These are phyloP conservation scores for Xylariaceae sp. DNA, from an alignment of 2,329 filamentous ascomycete genomes.

Conservation along the genomic window DNA sequence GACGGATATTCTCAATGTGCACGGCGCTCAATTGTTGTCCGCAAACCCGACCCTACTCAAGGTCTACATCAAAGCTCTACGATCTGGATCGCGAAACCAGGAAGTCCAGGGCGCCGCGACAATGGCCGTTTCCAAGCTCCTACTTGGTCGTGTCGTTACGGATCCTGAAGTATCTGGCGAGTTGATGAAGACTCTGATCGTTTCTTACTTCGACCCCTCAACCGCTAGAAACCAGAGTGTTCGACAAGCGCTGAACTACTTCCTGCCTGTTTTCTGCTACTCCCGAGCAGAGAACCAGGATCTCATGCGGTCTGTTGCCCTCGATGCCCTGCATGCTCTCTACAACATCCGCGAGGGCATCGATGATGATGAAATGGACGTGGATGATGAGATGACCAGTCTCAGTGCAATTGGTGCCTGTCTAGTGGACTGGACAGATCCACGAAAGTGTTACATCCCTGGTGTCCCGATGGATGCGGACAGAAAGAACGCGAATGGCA, in stretches of 20 bases:
- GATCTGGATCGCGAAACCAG: conserved; percentile 61
- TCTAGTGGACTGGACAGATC: conserved; percentile 92
- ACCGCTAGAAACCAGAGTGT: conserved; percentile 75
- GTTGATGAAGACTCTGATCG: conserved; percentile 76
- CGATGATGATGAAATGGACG: conserved; percentile 70
- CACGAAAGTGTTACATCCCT: conserved; percentile 64
- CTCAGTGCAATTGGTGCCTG: conserved; percentile 74
- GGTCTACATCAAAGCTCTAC: conserved; percentile 77
- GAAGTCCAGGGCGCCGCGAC: conserved; percentile 78
- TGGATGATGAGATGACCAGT: conserved; percentile 72
- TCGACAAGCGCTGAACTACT: conserved; percentile 84
- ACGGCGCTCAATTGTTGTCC: conserved; percentile 71
- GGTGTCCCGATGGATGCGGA: conserved; percentile 48
- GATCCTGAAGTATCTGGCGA: conserved; percentile 62
- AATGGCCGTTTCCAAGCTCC: conserved; percentile 76
- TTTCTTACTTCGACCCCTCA: conserved; percentile 85
- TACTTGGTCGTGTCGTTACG: conserved; percentile 73
- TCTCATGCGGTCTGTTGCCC: conserved; percentile 68
- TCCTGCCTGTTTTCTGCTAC: conserved; percentile 91
- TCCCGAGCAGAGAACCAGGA: conserved; percentile 76
- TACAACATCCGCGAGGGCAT: conserved; percentile 65
- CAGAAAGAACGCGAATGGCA: conserved; percentile 63
- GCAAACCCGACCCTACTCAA: conserved; percentile 68
- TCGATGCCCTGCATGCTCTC: conserved; percentile 70
- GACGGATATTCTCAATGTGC: conserved; percentile 85